Percentiles rank a stretch among this genome's conserved stretches.
phyloP scores from a whole-genome alignment of 2,329 filamentous ascomycete genomes.

The Bipolaris gigantea region DNA sequence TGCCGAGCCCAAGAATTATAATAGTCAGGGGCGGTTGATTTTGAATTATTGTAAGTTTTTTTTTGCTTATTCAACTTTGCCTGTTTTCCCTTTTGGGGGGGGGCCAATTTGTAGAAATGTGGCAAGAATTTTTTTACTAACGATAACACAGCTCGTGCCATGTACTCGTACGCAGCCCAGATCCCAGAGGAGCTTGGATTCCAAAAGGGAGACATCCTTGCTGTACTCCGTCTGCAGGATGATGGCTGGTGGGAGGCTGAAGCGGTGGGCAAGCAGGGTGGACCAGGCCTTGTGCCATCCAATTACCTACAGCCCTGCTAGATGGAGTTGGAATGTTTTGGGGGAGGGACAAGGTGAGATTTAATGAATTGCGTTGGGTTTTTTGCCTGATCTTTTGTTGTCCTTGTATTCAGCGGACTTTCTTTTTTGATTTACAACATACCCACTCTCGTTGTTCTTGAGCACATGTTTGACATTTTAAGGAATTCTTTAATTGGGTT shows the following conservation, averaged over 20 bases:
- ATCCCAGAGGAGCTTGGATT: conserved; percentile 96
- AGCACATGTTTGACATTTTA: background rate
- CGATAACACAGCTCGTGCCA: conserved; percentile 70
- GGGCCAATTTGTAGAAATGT: too few relatives aligned
- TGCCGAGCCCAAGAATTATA: conserved; percentile 83
- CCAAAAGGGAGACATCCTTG: conserved; percentile 86
- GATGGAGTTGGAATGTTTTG: background rate
- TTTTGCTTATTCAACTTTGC: too few relatives aligned
- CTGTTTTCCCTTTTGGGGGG: too few relatives aligned
- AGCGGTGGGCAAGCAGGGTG: conserved; percentile 66
- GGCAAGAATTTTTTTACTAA: background rate
- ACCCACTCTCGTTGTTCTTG: conserved; percentile 3
- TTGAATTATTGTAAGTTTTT: conserved; percentile 86
- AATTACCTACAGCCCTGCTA: conserved; percentile 66
- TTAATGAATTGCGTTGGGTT: background rate
- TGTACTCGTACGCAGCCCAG: conserved; percentile 92
- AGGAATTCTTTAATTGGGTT: background rate
- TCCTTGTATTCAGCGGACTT: background rate
- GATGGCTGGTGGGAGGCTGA: conserved; percentile 99
- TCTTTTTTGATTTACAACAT: background rate
- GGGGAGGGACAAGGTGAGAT: background rate
- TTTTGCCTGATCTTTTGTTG: background rate
- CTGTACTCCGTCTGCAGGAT: conserved; percentile 87
- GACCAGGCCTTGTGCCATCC: conserved; percentile 64
- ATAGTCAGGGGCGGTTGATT: conserved; percentile 82